A percentile compares a stretch with the other conserved stretches of the same genome.
Conservation (phyloP, 164 flowering plant genomes). For the Paratinospora sagittata region DNA sequence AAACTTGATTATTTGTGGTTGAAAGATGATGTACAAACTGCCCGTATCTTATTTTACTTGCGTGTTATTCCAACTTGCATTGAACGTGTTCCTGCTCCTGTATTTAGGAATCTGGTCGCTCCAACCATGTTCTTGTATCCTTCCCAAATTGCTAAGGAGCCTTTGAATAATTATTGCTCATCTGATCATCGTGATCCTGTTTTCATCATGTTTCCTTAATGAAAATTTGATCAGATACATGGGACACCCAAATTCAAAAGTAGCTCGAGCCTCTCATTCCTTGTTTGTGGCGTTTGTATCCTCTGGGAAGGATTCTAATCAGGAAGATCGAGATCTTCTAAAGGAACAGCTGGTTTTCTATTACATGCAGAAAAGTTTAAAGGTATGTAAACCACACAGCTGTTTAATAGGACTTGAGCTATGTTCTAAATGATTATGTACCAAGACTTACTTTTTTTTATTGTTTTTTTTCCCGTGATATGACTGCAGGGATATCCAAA, state of each 20-base stretch:
- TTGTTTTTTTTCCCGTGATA: background rate
- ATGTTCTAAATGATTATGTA: background rate
- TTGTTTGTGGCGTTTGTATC: constrained; percentile 72
- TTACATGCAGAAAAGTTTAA: constrained; percentile 72
- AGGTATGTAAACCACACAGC: constrained; percentile 37
- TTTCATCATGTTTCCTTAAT: constrained; percentile 13
- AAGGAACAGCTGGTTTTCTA: constrained; percentile 88
- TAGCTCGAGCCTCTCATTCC: constrained; percentile 79
- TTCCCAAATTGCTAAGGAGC: background rate
- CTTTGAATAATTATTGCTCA: background rate
- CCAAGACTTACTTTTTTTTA: background rate
- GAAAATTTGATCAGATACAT: constrained; percentile 49
- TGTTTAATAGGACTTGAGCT: background rate
- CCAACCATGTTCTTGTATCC: constrained; percentile 96
- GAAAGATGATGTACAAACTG: constrained; percentile 84
- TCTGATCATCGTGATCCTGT: background rate
- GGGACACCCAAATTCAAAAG: constrained; percentile 78
- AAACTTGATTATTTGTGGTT: constrained; percentile 54
- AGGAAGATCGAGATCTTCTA: constrained; percentile 45
- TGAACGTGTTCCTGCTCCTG: constrained; percentile 43
- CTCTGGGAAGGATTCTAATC: constrained; percentile 50
- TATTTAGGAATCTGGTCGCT: constrained; percentile 56
- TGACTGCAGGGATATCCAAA: constrained; percentile 68
- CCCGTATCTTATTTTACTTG: constrained; percentile 76
- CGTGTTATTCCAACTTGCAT: constrained; percentile 80